These are phyloP conservation scores for Eutreptiella sp. DNA, from an alignment of 208 protist genomes.

Conservation along the genomic window DNA sequence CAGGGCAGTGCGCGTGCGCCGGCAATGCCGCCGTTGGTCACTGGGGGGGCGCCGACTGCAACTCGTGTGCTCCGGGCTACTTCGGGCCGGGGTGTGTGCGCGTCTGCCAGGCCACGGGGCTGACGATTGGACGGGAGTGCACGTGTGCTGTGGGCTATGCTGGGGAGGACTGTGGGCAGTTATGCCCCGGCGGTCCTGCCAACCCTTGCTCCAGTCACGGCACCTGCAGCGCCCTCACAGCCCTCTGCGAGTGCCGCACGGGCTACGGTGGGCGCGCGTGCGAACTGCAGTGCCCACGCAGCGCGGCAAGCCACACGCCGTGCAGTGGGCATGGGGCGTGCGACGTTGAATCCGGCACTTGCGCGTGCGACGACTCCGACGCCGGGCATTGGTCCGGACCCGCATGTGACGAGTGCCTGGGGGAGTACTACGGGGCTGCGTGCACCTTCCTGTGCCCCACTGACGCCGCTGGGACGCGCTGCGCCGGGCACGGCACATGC, in stretches of 20 bases:
- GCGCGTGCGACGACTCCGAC: background rate
- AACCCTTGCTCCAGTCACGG: constrained; percentile 46
- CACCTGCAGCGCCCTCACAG: constrained; percentile 38
- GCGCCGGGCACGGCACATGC: constrained; percentile 18
- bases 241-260: constrained; percentile 45
- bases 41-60: constrained; percentile 17
- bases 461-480: too few relatives aligned
- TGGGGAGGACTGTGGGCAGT: background rate
- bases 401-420: background rate
- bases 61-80: constrained; percentile 2
- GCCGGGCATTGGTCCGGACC: background rate
- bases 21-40: too few relatives aligned
- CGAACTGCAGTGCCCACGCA: constrained; percentile 53
- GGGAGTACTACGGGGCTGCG: constrained; percentile 14
- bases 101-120: constrained; percentile 3
- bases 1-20: too few relatives aligned
- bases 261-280: constrained; percentile 56
- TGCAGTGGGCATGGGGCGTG: constrained; percentile 50
- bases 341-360: background rate
- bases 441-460: too few relatives aligned
- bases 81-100: constrained; percentile 9
- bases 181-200: background rate
- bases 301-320: constrained; percentile 43
- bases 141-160: too few relatives aligned
- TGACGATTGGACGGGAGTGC: too few relatives aligned